phyloP scores from a whole-genome alignment of 305 asterid genomes.

The Solanum hybrid region DNA sequence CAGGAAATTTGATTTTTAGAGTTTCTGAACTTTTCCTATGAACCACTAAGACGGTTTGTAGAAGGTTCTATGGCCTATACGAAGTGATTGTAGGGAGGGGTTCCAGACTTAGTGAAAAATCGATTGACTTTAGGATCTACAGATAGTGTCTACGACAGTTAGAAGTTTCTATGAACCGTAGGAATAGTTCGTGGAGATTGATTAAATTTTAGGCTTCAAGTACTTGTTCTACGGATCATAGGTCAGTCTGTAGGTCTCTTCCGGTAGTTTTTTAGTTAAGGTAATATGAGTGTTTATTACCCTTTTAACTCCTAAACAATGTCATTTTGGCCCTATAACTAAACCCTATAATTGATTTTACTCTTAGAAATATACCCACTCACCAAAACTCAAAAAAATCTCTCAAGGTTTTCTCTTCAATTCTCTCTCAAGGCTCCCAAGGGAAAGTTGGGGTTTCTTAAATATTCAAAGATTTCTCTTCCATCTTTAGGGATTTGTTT shows the following conservation, averaged over 20 bases:
- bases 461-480: too few species aligned
- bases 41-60: not conserved
- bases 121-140: not conserved
- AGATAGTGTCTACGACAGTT: not conserved
- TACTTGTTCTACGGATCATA: not conserved
- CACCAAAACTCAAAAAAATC: too few species aligned
- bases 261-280: not conserved
- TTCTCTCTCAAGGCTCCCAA: too few species aligned
- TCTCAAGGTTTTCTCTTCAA: too few species aligned
- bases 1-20: not conserved
- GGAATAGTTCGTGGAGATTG: not conserved
- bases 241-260: not conserved
- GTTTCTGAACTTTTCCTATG: not conserved
- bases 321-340: too few species aligned
- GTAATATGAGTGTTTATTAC: not conserved
- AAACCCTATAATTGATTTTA: too few species aligned
- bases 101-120: not conserved
- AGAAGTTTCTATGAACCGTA: not conserved
- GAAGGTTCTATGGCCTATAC: not conserved
- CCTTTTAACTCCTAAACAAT: too few species aligned
- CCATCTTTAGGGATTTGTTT: too few species aligned
- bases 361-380: too few species aligned
- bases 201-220: not conserved
- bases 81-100: not conserved
- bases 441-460: too few species aligned